Percentiles rank a stretch among this genome's conserved stretches.
Conservation (phyloP, 371 early-diverging fungal genomes). For the Haplosporangium sp. region DNA sequence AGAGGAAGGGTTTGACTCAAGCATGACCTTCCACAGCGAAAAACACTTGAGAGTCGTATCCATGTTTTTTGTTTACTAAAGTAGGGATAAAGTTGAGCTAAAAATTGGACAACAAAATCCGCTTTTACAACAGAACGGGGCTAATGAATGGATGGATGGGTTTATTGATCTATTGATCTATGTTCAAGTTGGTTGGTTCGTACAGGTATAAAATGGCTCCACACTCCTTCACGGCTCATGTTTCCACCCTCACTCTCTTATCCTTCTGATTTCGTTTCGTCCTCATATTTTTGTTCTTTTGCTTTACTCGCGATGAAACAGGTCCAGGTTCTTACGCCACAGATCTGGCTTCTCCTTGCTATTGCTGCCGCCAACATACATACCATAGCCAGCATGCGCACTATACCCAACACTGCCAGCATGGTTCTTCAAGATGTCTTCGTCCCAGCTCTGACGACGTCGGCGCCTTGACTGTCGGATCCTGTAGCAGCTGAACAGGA, state of each 20-base stretch:
- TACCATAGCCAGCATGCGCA: slow-evolving; percentile 42
- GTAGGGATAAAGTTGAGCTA: too few relatives aligned
- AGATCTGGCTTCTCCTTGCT: slow-evolving; percentile 30
- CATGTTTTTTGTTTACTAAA: too few relatives aligned
- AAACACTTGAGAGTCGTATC: too few relatives aligned
- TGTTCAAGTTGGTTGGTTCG: too few relatives aligned
- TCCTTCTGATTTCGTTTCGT: not conserved
- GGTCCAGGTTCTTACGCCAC: slow-evolving; percentile 40
- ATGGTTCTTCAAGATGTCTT: slow-evolving; percentile 43
- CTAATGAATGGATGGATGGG: too few relatives aligned
- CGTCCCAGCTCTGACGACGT: slow-evolving; percentile 32
- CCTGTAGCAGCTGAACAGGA: slow-evolving; percentile 35
- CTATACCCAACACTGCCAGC: slow-evolving; percentile 39
- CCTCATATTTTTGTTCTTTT: not conserved
- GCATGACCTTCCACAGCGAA: too few relatives aligned
- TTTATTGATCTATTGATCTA: too few relatives aligned
- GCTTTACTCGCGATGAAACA: slow-evolving; percentile 41
- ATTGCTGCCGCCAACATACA: slow-evolving; percentile 14
- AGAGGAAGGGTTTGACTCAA: too few relatives aligned
- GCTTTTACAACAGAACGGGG: too few relatives aligned
- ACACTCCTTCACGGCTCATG: too few relatives aligned
- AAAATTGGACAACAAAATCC: too few relatives aligned
- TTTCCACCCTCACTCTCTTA: not conserved
- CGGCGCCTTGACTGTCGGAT: slow-evolving; percentile 35
- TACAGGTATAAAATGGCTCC: too few relatives aligned